Evolutionary conservation across 352 stramenopile genomes (phyloP), one percentile per base, ranked within the genome.

Genomic region (Phytophthora idaei): DNA sequence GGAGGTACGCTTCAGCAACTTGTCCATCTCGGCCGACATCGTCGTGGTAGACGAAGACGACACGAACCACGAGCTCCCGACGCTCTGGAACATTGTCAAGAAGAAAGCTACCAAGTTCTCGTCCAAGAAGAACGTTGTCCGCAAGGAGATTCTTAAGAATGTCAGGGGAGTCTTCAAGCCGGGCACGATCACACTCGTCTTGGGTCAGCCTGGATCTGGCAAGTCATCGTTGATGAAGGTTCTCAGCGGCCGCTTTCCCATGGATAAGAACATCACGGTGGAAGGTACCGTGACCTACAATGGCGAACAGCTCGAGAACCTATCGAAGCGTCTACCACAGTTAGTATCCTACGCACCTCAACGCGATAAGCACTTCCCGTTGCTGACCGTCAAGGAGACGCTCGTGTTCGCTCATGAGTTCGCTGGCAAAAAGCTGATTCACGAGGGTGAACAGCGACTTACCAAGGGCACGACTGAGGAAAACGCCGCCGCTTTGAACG

Each of bases 291-390:
- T 85, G 21, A 76, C 72, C 17, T 87, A 77, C 74, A 88, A 85
- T 37, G 74, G 74, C n/a, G 60, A 70, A 28, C 42, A 55, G 9
- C 62, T 71, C 25, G 51, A 60, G 14, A 49, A 36, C 5, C 29
- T 86, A 10, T 44, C 17, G 15, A 71, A 72, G 45, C 67, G 67
- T 15, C 48, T 85, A 6, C 68, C 73, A 3, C 74, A 83, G 39
- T 67, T 82, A 5, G 51, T 72, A 6, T 64, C 71, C 0, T 83
- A 86, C 45, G 75, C 81, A 8, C 62, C 59, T 1, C 75, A 82
- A 61, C 67, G 77, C n/a, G 93, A 98, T 72, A 98, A 78, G 97
- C 93, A 52, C 79, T 98, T 97, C 97, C 56, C 63, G 0, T 27
- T 61, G 14, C 44, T 76, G 8, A 72, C 63, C 10, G 70, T 81